Percentiles rank a stretch among this genome's conserved stretches.
These are phyloP conservation scores for Leucocoprinus sp. DNA, from an alignment of 768 basidiomycete genomes.

Conservation along the genomic window DNA sequence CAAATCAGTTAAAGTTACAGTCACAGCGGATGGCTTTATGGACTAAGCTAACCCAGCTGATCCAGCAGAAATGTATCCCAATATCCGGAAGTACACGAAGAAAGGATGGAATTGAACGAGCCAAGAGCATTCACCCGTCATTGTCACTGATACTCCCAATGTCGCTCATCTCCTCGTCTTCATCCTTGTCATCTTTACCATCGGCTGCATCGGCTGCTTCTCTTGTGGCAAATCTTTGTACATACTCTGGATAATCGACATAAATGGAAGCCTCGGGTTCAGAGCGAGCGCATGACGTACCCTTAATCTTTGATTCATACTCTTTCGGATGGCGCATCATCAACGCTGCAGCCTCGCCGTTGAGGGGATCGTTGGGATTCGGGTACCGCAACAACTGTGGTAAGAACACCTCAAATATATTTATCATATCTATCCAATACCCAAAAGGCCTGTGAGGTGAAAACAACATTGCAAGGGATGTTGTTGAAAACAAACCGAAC, in stretches of 20 bases:
- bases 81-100: conserved; percentile 1
- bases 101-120: not conserved
- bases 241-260: conserved; percentile 61
- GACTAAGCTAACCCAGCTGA: not conserved
- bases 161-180: conserved; percentile 84
- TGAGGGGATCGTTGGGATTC: conserved; percentile 96
- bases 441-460: not conserved
- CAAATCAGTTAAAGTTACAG: conserved; percentile 6
- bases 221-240: conserved; percentile 89
- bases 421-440: conserved; percentile 82
- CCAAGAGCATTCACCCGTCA: conserved; percentile 33
- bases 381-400: conserved; percentile 96
- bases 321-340: conserved; percentile 97
- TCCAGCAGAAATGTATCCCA: conserved; percentile 8
- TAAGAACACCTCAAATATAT: conserved; percentile 97
- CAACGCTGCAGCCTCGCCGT: conserved; percentile 95
- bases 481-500: conserved; percentile 60
- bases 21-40: not conserved
- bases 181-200: conserved; percentile 57
- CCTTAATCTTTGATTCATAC: conserved; percentile 91
- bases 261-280: conserved; percentile 4
- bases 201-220: conserved; percentile 76
- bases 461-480: not conserved
- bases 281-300: conserved; percentile 28
- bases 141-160: conserved; percentile 71